Base-by-base conservation (phyloP, 2,329 filamentous ascomycete genomes). In the Aspergillus fijiensis region DNA sequence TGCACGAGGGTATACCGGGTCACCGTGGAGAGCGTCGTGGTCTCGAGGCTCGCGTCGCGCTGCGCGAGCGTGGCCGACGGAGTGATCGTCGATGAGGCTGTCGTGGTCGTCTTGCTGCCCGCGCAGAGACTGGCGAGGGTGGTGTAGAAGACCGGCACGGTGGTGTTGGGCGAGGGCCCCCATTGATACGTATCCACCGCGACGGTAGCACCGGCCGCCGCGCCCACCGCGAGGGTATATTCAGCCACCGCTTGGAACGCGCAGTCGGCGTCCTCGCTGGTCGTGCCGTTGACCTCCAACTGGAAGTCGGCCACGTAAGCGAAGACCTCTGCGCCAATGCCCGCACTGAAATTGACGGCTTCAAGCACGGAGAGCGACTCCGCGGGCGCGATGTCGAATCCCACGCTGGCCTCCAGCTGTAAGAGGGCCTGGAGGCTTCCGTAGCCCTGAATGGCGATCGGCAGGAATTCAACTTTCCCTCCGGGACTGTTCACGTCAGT, bases 111-210 rank as follows among this genome's bases (percentile, higher is more conserved):
- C 11, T 45, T 55, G 23, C 5, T 45, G 10, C 51, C 58, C 3
- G 51, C 52, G 9, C 58, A 60, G 12, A 60, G 4, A 21, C 58
- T 60, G n/a, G 47, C 58, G 16, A 60, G 16, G 16, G 58, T 60
- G 2, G 58, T 60, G 49, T 60, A 60, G 31, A 49, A 60, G 4
- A 60, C 48, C 27, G 58, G 58, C 4, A 60, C 31, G 5, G 47
- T 60, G 9, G 52, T 56, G 49, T 42, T 60, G 3, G 16, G 58
- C 7, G 52, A 39, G 2, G 58, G 58, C 0, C 58, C 58, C 58
- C 58, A 60, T 47, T 60, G 52, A 29, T 60, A 55, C 23, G 58
- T 60, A 23, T 51, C 21, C 5, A 60, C 47, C 12, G 58, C 58
- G n/a, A 60, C 52, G 2, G 58, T 60, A 4, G 58, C 58, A 1